Evolutionary conservation across 2,329 filamentous ascomycete genomes (phyloP).

Genomic region (Bipolaris oryzae): DNA sequence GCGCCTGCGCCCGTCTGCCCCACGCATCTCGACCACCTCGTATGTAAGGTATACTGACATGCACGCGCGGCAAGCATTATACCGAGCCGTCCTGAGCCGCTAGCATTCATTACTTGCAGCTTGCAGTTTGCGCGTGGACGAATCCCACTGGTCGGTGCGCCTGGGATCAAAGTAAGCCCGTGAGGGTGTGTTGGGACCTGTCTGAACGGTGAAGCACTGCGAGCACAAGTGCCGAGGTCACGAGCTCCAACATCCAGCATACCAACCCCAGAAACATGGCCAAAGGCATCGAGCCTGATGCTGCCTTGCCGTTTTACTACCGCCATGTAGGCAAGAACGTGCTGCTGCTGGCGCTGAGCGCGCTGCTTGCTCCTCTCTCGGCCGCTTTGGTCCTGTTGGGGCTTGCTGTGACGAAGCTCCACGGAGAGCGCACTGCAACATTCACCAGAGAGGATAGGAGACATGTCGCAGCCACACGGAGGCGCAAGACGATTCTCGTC

Average conservation of each 20-base stretch:
- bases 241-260: slow-evolving; percentile 15
- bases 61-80: slow-evolving; percentile 14
- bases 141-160: slow-evolving; percentile 3
- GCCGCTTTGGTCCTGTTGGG: slow-evolving; percentile 31
- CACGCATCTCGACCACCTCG: slow-evolving; percentile 18
- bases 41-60: slow-evolving; percentile 10
- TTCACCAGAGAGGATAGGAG: slow-evolving; percentile 24
- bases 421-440: slow-evolving; percentile 18
- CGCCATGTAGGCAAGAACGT: slow-evolving; percentile 57
- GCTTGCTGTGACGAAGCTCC: slow-evolving; percentile 33
- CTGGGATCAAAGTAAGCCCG: slow-evolving; percentile 11
- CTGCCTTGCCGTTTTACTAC: slow-evolving; percentile 33
- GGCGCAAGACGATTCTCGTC: slow-evolving; percentile 65
- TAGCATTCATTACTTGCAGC: slow-evolving; percentile 17
- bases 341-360: slow-evolving; percentile 53
- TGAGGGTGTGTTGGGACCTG: slow-evolving; percentile 7
- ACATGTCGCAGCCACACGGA: slow-evolving; percentile 27
- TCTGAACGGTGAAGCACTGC: slow-evolving; percentile 15
- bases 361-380: slow-evolving; percentile 58
- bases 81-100: slow-evolving; percentile 21
- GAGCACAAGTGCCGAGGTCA: slow-evolving; percentile 21
- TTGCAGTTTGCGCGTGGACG: slow-evolving; percentile 2
- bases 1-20: slow-evolving; percentile 5
- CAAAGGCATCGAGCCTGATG: slow-evolving; percentile 11
- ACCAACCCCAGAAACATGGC: slow-evolving; percentile 18